Base-by-base conservation (phyloP, 2,329 filamentous ascomycete species). In the Diaporthe australafricana region DNA sequence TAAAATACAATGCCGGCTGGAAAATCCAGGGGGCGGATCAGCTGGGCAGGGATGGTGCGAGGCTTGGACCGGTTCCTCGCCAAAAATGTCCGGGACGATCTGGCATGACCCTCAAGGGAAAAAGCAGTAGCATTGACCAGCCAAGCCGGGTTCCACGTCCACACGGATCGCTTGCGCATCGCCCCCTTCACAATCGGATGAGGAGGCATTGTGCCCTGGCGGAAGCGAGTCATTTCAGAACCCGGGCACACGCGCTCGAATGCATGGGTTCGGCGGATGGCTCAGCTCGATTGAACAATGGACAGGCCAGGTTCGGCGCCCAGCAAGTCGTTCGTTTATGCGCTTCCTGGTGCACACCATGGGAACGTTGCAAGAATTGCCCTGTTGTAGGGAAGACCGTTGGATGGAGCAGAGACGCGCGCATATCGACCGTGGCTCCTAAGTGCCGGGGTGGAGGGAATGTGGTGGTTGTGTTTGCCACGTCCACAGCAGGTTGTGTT, bases 161-260 rank as follows among this genome's bases (percentile, higher is more conserved):
- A 30, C 53, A 42, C 47, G 53, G 42, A 60, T 40, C 27, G 22
- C 42, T 32, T 25, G 53, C 67, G 35, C 42, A 52, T 17, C 22
- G 47, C 56, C 56, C n/a, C 47, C 48, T 48, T 47, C 53, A 67
- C 60, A n/a, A 45, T 67, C 52, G 69, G 69, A 67, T 67, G 69
- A 71, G 20, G 53, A 52, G 53, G 53, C 67, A 22, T 32, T 62
- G 53, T 60, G 53, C 30, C 30, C 56, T 50, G 27, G 45, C 38
- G 63, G 48, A 7, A 6, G 14, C 60, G 60, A 65, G 60, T 65
- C 60, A 65, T 65, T 65, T 20, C 30, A 17, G 16, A 8, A 45
- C n/a, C 35, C n/a, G 22, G n/a, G 7, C 55, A 60, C 32, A 42
- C 38, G 55, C 40, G 35, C 22, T 12, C 22, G 35, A 8, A 9